Base-by-base conservation (phyloP, 2,329 filamentous ascomycete species). In the Penicillium sp. region DNA sequence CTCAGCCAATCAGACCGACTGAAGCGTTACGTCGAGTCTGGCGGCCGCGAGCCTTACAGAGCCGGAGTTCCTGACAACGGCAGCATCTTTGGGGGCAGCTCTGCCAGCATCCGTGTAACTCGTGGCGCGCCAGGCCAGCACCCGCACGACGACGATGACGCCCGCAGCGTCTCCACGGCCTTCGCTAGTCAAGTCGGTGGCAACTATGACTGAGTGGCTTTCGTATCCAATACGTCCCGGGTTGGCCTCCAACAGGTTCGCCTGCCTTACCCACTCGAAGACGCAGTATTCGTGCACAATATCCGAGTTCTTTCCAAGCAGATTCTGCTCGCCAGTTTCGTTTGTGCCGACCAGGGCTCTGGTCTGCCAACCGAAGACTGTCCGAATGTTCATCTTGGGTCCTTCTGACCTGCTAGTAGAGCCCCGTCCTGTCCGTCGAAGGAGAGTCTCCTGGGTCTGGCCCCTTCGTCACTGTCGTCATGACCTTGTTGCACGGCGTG, bases 101-200 rank as follows among this genome's bases (percentile, higher is more conserved):
- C 75, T 33, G 73, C 66, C 54, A 75, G 70, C 64, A 74, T 75
- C 52, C 73, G 78, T 43, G 72, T 76, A 53, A 73, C 74, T 39
- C 73, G 74, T 39, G 69, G 72, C 35, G 60, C 66, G 36, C 65
- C 69, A 12, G 70, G 74, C 19, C 66, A 71, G 47, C 56, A 65
- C 31, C 71, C 74, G 35, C 77, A 86, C 54, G 93, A 99, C 60
- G 93, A 99, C 59, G 93, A 97, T 31, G 59, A 61, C 67, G 89
- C 93, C 64, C 89, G 93, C 73, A 97, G 92, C 72, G 83, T 97
- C 64, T 95, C 89, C 65, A 97, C 93, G 44, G 91, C 91, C 41
- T 99, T 97, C 74, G 91, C 92, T 54, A 96, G 90, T 75, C 93
- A 97, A 72, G 84, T 96, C 59, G 90, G 89, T 48, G 78, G 79